A percentile compares a stretch with the other conserved stretches of the same genome.
phyloP scores from a whole-genome alignment of 306 rosid species.

The Abrus precatorius region DNA sequence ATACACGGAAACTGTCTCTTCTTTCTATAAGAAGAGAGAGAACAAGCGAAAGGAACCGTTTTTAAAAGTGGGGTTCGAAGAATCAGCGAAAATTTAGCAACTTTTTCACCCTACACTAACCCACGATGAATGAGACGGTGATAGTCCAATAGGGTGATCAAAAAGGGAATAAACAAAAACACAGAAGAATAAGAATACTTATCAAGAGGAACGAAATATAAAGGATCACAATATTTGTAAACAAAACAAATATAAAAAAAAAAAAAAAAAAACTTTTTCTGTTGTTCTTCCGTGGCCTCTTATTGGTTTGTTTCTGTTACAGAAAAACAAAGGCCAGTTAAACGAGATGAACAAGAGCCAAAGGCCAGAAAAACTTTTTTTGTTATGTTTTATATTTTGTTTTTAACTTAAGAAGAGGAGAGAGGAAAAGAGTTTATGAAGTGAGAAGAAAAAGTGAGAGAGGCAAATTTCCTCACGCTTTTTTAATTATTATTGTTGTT shows the following conservation, averaged over 20 bases:
- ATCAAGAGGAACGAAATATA: not conserved
- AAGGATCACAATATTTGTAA: not conserved
- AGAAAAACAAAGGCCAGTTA: not conserved
- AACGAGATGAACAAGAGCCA: not conserved
- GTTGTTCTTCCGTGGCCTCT: not conserved
- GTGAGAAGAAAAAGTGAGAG: conserved; percentile 23
- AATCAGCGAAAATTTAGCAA: conserved; percentile 56
- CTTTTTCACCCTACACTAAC: conserved; percentile 41
- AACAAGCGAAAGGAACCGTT: conserved; percentile 50
- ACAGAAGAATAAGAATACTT: not conserved
- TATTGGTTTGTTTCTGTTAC: conserved; percentile 25
- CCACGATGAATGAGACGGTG: conserved; percentile 49
- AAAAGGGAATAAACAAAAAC: not conserved
- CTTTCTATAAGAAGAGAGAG: conserved; percentile 13
- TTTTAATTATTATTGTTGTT: not conserved
- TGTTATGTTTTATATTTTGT: too few relatives aligned
- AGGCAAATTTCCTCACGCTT: not conserved
- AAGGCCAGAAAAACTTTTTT: too few relatives aligned
- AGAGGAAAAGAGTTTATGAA: not conserved
- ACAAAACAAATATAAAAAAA: not conserved
- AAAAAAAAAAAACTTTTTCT: not conserved
- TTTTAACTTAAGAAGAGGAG: not conserved
- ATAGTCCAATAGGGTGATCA: not conserved
- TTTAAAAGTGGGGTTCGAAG: conserved; percentile 53
- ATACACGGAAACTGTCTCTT: not conserved